Conservation (phyloP, 306 rosid species). For the Rubus parviflorus region DNA sequence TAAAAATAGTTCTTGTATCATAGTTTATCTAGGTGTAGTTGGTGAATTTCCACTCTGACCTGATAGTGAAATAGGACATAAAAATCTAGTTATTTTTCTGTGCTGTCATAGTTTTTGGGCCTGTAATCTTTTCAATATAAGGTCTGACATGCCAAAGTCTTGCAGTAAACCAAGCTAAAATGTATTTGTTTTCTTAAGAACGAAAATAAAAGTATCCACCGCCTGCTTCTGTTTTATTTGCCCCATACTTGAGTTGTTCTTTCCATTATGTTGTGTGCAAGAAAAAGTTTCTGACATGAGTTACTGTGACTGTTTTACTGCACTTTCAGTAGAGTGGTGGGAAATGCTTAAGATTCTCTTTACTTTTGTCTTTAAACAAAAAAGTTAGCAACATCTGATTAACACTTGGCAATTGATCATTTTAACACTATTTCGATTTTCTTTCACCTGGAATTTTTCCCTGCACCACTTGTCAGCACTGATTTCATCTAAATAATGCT, state of each 20-base stretch:
- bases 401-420: not conserved
- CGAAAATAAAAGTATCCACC: not conserved
- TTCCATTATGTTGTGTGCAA: not conserved
- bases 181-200: not conserved
- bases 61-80: not conserved
- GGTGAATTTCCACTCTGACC: not conserved
- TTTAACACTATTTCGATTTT: not conserved
- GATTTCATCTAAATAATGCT: constrained; percentile 18
- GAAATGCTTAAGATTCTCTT: constrained; percentile 3
- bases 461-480: not conserved
- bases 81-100: not conserved
- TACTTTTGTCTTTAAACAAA: not conserved
- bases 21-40: not conserved
- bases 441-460: not conserved
- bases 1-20: constrained; percentile 12
- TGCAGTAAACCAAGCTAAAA: constrained; percentile 4
- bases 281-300: not conserved
- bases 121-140: not conserved
- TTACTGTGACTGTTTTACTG: not conserved
- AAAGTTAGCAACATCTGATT: not conserved
- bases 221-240: not conserved
- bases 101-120: not conserved
- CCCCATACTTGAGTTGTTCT: constrained; percentile 1
- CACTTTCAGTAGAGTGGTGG: not conserved
- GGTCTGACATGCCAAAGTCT: not conserved